Conservation (phyloP, 371 early-diverging fungal species). For the Quaeritorhiza haematococci region DNA sequence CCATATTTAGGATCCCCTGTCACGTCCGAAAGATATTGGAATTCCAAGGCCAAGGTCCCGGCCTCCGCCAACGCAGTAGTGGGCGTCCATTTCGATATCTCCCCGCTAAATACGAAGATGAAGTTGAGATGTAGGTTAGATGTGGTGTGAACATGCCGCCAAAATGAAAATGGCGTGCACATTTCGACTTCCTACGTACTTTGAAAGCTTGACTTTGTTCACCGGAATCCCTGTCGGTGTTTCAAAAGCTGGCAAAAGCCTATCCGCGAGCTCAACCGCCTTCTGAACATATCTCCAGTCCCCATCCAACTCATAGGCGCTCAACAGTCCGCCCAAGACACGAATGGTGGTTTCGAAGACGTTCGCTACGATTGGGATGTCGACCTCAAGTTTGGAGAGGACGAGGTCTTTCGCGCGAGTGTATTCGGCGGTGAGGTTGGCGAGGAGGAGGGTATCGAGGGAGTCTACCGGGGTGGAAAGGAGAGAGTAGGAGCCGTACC, state of each 20-base stretch:
- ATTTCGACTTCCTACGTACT: too few relatives aligned
- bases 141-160: too few relatives aligned
- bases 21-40: constrained; percentile 34
- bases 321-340: constrained; percentile 34
- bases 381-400: constrained; percentile 43
- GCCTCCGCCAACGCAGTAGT: constrained; percentile 24
- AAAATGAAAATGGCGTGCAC: too few relatives aligned
- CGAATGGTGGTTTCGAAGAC: constrained; percentile 37
- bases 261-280: constrained; percentile 50
- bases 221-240: constrained; percentile 56
- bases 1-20: constrained; percentile 43
- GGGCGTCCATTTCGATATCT: too few relatives aligned
- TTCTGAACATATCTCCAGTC: constrained; percentile 30
- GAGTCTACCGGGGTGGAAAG: constrained; percentile 75
- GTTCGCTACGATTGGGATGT: not conserved
- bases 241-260: constrained; percentile 55
- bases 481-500: constrained; percentile 2
- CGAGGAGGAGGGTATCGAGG: constrained; percentile 75
- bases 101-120: too few relatives aligned
- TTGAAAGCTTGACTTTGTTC: constrained; percentile 25
- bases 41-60: constrained; percentile 35
- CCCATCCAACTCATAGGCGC: constrained; percentile 33
- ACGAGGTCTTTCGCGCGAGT: constrained; percentile 63
- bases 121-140: constrained; percentile 11
- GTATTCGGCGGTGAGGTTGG: constrained; percentile 74